phyloP scores from a whole-genome alignment of 1,284 basidiomycete genomes.

The Apiotrichum siamense region DNA sequence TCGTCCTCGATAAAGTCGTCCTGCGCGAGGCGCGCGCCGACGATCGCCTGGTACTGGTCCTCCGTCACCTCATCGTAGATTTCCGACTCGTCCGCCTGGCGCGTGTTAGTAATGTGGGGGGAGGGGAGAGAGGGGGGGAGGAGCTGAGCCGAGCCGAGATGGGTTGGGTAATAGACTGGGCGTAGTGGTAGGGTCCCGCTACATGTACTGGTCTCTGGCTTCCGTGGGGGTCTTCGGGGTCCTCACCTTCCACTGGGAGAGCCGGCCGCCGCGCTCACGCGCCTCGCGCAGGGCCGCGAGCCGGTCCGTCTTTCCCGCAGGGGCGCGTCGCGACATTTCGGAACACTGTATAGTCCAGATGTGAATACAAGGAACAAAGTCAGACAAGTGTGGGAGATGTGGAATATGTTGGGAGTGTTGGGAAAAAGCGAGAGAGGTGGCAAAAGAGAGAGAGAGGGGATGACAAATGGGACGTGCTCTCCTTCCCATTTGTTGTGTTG shows the following conservation, averaged over 20 bases:
- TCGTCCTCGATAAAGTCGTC: constrained; percentile 92
- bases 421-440: no score
- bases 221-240: no score
- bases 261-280: constrained; percentile 46
- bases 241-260: constrained; percentile 50
- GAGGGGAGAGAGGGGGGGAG: neutral
- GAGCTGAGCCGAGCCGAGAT: neutral
- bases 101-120: constrained; percentile 6
- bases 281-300: constrained; percentile 50
- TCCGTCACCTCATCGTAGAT: constrained; percentile 93
- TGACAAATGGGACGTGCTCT: no score
- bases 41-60: constrained; percentile 80
- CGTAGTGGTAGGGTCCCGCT: no score
- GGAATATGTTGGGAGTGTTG: neutral
- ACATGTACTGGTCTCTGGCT: no score
- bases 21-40: constrained; percentile 72
- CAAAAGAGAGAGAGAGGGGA: no score
- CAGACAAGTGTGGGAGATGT: neutral
- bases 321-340: neutral
- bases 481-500: no score
- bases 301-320: constrained; percentile 22
- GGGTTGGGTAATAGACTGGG: no score
- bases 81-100: constrained; percentile 55
- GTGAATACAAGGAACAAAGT: no score
- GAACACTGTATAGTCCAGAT: neutral